phyloP scores from a whole-genome alignment of 768 basidiomycete species.

The Lactarius psammicola region DNA sequence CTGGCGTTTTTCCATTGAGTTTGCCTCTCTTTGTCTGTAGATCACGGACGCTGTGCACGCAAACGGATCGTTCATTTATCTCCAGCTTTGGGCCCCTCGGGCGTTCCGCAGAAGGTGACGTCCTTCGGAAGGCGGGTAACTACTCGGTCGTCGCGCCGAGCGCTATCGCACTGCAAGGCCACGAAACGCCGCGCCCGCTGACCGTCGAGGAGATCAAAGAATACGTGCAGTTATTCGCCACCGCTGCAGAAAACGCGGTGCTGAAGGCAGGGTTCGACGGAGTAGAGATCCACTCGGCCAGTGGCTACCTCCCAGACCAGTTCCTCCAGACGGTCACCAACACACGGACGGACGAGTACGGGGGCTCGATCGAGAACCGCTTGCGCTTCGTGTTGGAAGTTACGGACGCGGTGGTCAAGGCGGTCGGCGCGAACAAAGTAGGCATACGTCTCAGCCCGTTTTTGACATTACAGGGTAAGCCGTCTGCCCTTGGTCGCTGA shows the following conservation, averaged over 20 bases:
- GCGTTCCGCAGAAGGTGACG: conserved; percentile 33
- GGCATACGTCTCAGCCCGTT: conserved; percentile 40
- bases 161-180: neutral
- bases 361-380: conserved; percentile 48
- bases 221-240: conserved; percentile 49
- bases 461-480: conserved; percentile 11
- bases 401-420: conserved; percentile 38
- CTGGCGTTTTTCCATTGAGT: neutral
- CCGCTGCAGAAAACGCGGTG: conserved; percentile 31
- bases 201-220: conserved; percentile 50
- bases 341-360: conserved; percentile 46
- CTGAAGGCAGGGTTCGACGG: conserved; percentile 35
- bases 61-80: conserved; percentile 42
- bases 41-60: conserved; percentile 43
- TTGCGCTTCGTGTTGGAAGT: conserved; percentile 41
- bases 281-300: conserved; percentile 35
- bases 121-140: conserved; percentile 2
- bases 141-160: neutral
- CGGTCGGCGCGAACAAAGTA: conserved; percentile 39
- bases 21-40: too few species aligned
- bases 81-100: conserved; percentile 54
- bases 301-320: conserved; percentile 39
- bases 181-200: conserved; percentile 41
- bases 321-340: conserved; percentile 40
- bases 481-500: too few species aligned